phyloP scores from a whole-genome alignment of 2,329 filamentous ascomycete species.

The Calonectria pseudoreteaudii region DNA sequence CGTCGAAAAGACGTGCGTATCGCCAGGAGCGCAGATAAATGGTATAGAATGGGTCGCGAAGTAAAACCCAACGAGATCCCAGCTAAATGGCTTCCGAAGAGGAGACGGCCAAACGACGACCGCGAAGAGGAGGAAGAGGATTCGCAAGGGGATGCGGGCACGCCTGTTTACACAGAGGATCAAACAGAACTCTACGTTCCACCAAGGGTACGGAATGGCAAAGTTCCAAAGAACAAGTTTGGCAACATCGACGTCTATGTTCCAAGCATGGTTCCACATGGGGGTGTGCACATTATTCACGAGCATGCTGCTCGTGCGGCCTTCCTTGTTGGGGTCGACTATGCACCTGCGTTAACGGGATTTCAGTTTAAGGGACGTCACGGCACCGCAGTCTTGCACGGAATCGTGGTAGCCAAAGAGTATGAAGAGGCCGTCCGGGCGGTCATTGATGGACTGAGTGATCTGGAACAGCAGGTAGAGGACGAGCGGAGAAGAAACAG shows the following conservation, averaged over 20 bases:
- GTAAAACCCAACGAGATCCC: conserved; percentile 85
- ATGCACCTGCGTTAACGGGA: conserved; percentile 88
- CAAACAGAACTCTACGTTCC: conserved; percentile 81
- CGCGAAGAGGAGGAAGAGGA: conserved; percentile 45
- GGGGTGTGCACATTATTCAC: conserved; percentile 78
- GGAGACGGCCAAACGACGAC: conserved; percentile 48
- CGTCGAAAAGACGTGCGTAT: conserved; percentile 83
- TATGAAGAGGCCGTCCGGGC: conserved; percentile 78
- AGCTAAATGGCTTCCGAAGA: conserved; percentile 76
- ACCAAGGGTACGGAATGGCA: conserved; percentile 79
- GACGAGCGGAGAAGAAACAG: conserved; percentile 79
- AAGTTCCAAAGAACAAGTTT: conserved; percentile 89
- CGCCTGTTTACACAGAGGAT: conserved; percentile 69
- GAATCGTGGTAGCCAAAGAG: conserved; percentile 80
- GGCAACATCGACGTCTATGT: conserved; percentile 96
- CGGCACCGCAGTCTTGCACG: conserved; percentile 85
- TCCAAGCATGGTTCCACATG: conserved; percentile 87
- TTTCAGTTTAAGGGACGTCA: conserved; percentile 89
- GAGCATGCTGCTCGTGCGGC: conserved; percentile 77
- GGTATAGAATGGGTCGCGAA: conserved; percentile 89
- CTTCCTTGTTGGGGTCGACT: conserved; percentile 82
- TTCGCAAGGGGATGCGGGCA: conserved; percentile 54
- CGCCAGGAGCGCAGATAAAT: conserved; percentile 84
- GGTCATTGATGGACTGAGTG: conserved; percentile 75
- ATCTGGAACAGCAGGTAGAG: conserved; percentile 73